These are phyloP conservation scores for Silene latifolia DNA, from an alignment of 148 eudicot species.

Conservation along the genomic window DNA sequence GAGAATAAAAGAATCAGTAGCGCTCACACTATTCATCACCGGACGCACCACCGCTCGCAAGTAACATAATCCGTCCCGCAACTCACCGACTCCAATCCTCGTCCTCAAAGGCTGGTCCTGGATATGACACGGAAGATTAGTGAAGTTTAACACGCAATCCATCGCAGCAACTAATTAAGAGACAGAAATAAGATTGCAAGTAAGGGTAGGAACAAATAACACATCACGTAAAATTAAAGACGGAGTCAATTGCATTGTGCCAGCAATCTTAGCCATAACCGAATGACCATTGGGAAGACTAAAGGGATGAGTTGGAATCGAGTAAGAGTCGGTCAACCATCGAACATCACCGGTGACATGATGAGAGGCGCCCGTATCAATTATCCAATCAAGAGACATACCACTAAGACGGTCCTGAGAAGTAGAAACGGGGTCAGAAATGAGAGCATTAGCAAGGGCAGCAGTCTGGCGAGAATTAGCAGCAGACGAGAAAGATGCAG, in stretches of 20 bases:
- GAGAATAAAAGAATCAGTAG: too few relatives aligned
- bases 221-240: background rate
- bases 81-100: background rate
- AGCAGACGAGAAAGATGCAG: too few relatives aligned
- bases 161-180: background rate
- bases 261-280: background rate
- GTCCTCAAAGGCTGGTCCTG: background rate
- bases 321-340: background rate
- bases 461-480: too few relatives aligned
- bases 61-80: background rate
- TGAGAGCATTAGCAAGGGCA: too few relatives aligned
- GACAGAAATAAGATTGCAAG: background rate
- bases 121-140: background rate
- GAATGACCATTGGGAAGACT: background rate
- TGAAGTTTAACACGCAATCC: too few relatives aligned
- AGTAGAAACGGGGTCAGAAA: too few relatives aligned
- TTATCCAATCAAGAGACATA: background rate
- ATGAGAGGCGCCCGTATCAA: background rate
- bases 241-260: background rate
- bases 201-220: background rate
- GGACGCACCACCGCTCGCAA: background rate
- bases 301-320: background rate
- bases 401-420: background rate
- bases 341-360: background rate
- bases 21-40: background rate